Conservation (phyloP, 495 filamentous ascomycete genomes). For the Aspergillus coremiiformis region DNA sequence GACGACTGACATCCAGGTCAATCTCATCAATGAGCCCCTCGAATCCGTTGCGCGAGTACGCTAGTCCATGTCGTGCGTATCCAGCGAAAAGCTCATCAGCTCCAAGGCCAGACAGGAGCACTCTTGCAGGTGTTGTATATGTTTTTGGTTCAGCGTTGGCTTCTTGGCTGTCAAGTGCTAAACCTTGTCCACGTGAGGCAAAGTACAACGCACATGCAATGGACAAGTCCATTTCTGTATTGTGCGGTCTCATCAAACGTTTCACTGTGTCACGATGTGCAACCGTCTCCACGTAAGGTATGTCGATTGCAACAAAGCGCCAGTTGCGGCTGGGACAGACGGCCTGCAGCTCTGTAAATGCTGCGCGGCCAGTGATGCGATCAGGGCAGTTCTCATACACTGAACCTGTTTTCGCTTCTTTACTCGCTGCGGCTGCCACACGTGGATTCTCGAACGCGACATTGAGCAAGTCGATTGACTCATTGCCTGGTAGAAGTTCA, state of each 20-base stretch:
- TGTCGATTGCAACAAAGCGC: slow-evolving; percentile 75
- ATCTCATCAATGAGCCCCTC: slow-evolving; percentile 73
- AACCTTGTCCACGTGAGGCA: slow-evolving; percentile 70
- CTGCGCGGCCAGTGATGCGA: slow-evolving; percentile 72
- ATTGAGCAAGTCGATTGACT: slow-evolving; percentile 82
- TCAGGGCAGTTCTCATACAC: slow-evolving; percentile 83
- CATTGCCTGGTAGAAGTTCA: slow-evolving; percentile 58
- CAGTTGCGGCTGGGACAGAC: slow-evolving; percentile 69
- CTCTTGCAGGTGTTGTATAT: slow-evolving; percentile 67
- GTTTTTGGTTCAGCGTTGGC: slow-evolving; percentile 7
- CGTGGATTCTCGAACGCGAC: slow-evolving; percentile 95
- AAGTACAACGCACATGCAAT: slow-evolving; percentile 92
- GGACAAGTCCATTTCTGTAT: slow-evolving; percentile 99
- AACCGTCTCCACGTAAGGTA: slow-evolving; percentile 70
- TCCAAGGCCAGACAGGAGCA: slow-evolving; percentile 86
- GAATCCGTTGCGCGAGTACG: slow-evolving; percentile 61
- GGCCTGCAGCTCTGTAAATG: slow-evolving; percentile 61
- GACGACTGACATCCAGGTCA: slow-evolving; percentile 72
- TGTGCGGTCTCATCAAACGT: slow-evolving; percentile 79
- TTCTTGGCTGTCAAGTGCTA: slow-evolving; percentile 7
- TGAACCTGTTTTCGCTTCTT: slow-evolving; percentile 25
- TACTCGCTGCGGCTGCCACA: slow-evolving; percentile 41
- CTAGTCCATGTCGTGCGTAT: slow-evolving; percentile 76
- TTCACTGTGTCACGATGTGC: slow-evolving; percentile 62
- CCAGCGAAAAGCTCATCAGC: slow-evolving; percentile 96